Evolutionary conservation across 176 grass and related monocot species (phyloP), one percentile per base, ranked within the genome.

Genomic region (Eleusine coracana): DNA sequence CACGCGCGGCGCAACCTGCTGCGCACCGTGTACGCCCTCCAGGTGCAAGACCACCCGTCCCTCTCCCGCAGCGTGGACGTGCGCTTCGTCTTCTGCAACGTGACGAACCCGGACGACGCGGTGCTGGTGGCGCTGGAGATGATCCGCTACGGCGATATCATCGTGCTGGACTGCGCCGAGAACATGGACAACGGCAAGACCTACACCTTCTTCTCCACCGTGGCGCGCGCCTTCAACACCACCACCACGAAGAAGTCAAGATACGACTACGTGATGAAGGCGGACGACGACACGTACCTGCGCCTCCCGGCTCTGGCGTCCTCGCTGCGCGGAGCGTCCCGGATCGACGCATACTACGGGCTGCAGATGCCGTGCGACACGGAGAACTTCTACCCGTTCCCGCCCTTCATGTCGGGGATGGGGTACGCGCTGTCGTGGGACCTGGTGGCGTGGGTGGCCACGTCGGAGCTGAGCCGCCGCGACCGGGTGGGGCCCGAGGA

Each of bases 161-260:
- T 97, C n/a, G 76, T 93, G 25, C 51, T 93, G 15, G 29, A 93
- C 84, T 93, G 94, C 83, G 18, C 86, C 14, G 94, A 97, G 78
- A 93, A 93, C 86, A 93, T 91, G 91, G 89, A 93, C 88, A 63
- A 76, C 56, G 94, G 94, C 84, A 97, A 97, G 88, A 93, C 94
- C 3, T 89, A 93, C 86, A 74, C 84, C 78, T 93, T 90, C 86
- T 82, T 93, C 73, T 87, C 91, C 31, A 27, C 84, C 8, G 80
- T 85, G 40, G 86, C 88, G 0, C 84, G 73, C 20, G 21, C 34
- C 10, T 90, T 90, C 60, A 18, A 71, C 56, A 6, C 58, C 38
- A 3, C 51, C 10, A 5, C 7, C 13, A 18, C 4, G 18, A 20
- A 2, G 21, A 59, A 23, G 23, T n/a, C 29, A 23, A 40, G 58